Base-by-base conservation (phyloP, 2,329 filamentous ascomycete species). In the Aureobasidium sp. region DNA sequence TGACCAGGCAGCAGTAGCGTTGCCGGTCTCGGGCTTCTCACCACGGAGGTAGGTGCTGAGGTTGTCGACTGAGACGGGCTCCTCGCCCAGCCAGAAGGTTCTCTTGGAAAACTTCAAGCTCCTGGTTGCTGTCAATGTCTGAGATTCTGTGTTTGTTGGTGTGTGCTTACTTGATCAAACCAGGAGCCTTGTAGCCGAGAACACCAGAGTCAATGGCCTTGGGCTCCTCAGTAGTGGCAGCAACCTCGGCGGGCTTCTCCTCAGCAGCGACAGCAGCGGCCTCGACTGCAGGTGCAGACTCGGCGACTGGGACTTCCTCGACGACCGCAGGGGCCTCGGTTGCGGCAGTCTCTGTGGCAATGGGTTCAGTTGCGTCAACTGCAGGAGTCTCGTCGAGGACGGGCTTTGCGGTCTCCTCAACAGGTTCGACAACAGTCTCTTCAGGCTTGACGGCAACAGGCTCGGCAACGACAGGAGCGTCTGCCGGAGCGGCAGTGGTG, bases 101-200 rank as follows among this genome's bases (percentile, higher is more conserved):
- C 92, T 91, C 85, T 97, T 97, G 76, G 87, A 86, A 80, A 92
- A 92, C 70, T 90, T 86, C 72, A 97, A 84, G 76, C 91, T 89
- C 85, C 90, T 95, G 69, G 37, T 10, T 7, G 1, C n/a, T 20
- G 62, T 66, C 46, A 66, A 65, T 59, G 10, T 36, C 20, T 62
- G 63, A 34, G 51, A 41, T 29, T 27, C 47, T 46, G 34, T 20
- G 15, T 9, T 1, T 32, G 61, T 69, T 67, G 67, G 24, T 24
- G 43, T 52, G 17, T 36, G 73, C 90, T 81, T 84, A 96, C 92
- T 95, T 97, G 80, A 93, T 87, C 75, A 92, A 83, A 74, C 90
- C 90, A 64, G 89, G 87, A 63, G 85, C 88, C 86, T 97, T 96
- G 87, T 96, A 90, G 76, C 89, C 89, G 60, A 97, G 84, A 69